phyloP scores from a whole-genome alignment of 1,139 yeast species.

The Pichia terricola region DNA sequence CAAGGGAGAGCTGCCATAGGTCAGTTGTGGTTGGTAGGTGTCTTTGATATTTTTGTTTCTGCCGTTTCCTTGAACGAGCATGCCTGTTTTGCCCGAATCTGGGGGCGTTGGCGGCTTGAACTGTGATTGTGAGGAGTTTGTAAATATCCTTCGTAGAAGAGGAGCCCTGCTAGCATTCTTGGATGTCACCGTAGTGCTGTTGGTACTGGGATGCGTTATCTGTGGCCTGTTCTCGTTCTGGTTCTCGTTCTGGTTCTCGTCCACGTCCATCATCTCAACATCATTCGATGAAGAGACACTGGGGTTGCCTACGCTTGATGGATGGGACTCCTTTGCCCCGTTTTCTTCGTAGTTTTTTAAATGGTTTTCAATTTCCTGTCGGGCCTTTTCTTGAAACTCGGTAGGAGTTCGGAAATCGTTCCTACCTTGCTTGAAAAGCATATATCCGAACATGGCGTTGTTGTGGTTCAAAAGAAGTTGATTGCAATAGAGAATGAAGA shows the following conservation, averaged over 20 bases:
- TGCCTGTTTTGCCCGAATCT: neutral
- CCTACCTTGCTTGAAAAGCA: conserved; percentile 19
- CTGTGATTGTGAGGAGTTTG: too few species aligned
- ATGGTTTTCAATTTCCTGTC: conserved; percentile 23
- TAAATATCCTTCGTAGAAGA: too few species aligned
- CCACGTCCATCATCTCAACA: neutral
- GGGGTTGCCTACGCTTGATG: too few species aligned
- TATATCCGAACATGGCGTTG: conserved; percentile 22
- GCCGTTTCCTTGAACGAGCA: conserved; percentile 1
- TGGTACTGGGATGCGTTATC: neutral
- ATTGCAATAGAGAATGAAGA: too few species aligned
- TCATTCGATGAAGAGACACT: too few species aligned
- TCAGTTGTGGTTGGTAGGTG: conserved; percentile 4
- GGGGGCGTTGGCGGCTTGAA: too few species aligned
- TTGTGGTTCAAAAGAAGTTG: too few species aligned
- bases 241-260: neutral
- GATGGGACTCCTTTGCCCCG: too few species aligned
- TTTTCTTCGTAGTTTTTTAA: conserved; percentile 10
- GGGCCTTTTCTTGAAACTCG: conserved; percentile 24
- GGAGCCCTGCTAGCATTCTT: too few species aligned
- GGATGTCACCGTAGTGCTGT: too few species aligned
- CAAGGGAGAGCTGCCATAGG: conserved; percentile 15
- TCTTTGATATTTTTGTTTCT: neutral
- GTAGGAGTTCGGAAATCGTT: conserved; percentile 20
- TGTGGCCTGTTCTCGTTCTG: neutral